Evolutionary conservation across 495 filamentous ascomycete genomes (phyloP), one percentile per base, ranked within the genome.

Genomic region (Penicillium herquei): DNA sequence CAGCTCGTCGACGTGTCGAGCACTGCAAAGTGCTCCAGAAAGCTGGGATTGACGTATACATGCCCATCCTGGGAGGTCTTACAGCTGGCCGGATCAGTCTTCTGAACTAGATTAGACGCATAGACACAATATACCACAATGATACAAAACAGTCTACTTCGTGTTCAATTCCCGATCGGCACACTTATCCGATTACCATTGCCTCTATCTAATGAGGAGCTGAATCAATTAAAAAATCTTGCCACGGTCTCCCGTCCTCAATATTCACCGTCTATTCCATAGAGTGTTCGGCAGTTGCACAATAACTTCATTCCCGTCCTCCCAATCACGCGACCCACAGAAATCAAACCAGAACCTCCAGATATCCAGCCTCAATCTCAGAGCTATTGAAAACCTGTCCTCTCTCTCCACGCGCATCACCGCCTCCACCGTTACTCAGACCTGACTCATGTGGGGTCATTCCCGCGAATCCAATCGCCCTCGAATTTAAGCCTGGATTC

Each of bases 381-480:
- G 39, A 26, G 39, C 39, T 42, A 30, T n/a, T 46, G 43, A 46
- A 13, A 26, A 26, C 21, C 21, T 26, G 21, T 26, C 21, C 21
- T 26, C 18, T 39, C 11, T 39, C 18, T 39, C 57, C 49, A 44
- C 62, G 61, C 52, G 40, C 32, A 51, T 41, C 53, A 56, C 7
- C 17, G 39, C 49, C 63, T 54, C 61, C 65, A 57, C 58, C 30
- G 61, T 70, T 69, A 69, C 63, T 69, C 65, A 73, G 67, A 45
- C 49, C 65, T 73, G 60, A 73, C 61, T 72, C 64, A 74, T 74
- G 71, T 74, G 69, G 69, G 71, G 71, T 59, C 46, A 51, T 37
- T 39, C 39, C 55, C 39, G 13, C 41, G 52, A 58, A 56, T 26
- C 42, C 34, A 46, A 9, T 44, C 43, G 30, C 18, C 6, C 30